Evolutionary conservation across 306 rosid genomes (phyloP).

Genomic region (Rubus idaeus): DNA sequence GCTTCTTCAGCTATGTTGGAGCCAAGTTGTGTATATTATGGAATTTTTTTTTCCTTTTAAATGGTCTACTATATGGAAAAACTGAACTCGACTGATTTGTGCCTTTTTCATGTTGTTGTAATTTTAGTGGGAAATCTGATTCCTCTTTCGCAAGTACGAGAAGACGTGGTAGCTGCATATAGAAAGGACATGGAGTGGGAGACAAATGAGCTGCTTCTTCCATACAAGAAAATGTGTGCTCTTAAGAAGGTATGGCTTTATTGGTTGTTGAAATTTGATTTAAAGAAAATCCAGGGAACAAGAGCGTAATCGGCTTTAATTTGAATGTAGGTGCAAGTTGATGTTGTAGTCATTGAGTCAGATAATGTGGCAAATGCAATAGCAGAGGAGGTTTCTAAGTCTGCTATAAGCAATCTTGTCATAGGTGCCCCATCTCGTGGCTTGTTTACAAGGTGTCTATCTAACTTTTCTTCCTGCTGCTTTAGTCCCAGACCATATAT

Average conservation of each 20-base stretch:
- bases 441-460: constrained; percentile 65
- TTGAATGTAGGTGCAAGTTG: constrained; percentile 68
- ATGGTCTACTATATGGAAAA: neutral
- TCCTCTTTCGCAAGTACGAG: constrained; percentile 64
- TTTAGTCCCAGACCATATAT: neutral
- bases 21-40: neutral
- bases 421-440: constrained; percentile 77
- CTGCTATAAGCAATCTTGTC: constrained; percentile 55
- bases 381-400: constrained; percentile 65
- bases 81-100: neutral
- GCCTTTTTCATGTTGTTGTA: constrained; percentile 7
- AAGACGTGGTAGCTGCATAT: constrained; percentile 61
- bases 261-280: constrained; percentile 23
- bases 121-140: constrained; percentile 71
- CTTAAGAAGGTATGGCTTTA: constrained; percentile 60
- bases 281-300: constrained; percentile 16
- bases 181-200: constrained; percentile 66
- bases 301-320: constrained; percentile 10
- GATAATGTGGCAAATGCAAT: constrained; percentile 70
- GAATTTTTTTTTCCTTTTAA: neutral
- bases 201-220: constrained; percentile 61
- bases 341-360: constrained; percentile 68
- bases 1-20: constrained; percentile 11
- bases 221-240: constrained; percentile 71
- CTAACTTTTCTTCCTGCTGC: neutral